Evolutionary conservation across 2,329 filamentous ascomycete species (phyloP), one percentile per base, ranked within the genome.

Genomic region (Paecilomyces niveus): DNA sequence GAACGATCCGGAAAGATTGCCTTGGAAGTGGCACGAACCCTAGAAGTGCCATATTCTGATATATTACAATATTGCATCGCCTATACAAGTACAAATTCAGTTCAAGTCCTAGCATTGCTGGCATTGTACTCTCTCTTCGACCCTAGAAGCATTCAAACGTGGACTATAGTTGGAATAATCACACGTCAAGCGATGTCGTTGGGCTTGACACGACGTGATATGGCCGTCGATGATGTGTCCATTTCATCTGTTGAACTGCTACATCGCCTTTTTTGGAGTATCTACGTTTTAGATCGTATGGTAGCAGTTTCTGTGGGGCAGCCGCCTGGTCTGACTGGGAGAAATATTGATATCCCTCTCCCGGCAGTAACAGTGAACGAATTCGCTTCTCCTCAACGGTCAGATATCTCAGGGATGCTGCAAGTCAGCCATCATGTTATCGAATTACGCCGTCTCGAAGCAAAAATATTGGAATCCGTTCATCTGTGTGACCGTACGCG

Each of bases 361-460:
- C 78, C 78, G 1, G 71, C 76, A 1, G 68, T 80, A 6, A 78
- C 77, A 0, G 66, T 79, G n/a, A 74, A 78, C 31, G 77, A 80
- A 63, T 79, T 78, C 60, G 75, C 74, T 2, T 74, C 74, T 6
- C 56, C 72, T 1, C 75, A 77, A 15, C 66, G 74, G 8, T 64
- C 70, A 15, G 65, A 73, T 1, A 75, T 73, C 57, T 72, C 76
- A n/a, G 70, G 71, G 5, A 74, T 75, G 18, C 65, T 80, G 18
- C 78, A 80, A 62, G 76, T 76, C 3, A 78, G 71, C 45, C 75
- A 78, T 0, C 78, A 80, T 58, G 72, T 80, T 18, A 77, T 80
- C 45, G 69, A 77, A 56, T 69, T 80, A 15, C 72, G 77, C 0
- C 76, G 77, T 62, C 65, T 80, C 0, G 78, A 80, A 61, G 73